Conservation (phyloP, 306 rosid species). For the Fagus crenata region DNA sequence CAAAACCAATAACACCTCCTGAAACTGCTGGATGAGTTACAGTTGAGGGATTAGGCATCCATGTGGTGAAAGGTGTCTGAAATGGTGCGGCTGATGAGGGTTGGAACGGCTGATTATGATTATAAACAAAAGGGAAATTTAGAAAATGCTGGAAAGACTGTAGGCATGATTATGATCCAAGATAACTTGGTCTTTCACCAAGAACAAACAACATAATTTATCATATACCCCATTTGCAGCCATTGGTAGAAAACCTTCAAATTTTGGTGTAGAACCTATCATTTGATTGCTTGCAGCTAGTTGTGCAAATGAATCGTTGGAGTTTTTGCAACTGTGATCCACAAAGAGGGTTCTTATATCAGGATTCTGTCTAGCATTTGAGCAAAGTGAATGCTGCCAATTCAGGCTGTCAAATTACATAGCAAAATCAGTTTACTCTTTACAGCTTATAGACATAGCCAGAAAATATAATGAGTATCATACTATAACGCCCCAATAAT, state of each 20-base stretch:
- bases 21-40: conserved; percentile 9
- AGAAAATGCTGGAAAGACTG: background rate
- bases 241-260: conserved; percentile 24
- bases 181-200: background rate
- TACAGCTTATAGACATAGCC: background rate
- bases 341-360: conserved; percentile 24
- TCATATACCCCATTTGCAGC: conserved; percentile 22
- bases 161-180: background rate
- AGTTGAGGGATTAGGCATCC: conserved; percentile 21
- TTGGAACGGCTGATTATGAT: conserved; percentile 15
- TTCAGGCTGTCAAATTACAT: conserved; percentile 24
- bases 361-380: conserved; percentile 25
- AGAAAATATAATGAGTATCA: background rate
- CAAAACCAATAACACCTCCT: conserved; percentile 10
- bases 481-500: background rate
- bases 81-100: conserved; percentile 3
- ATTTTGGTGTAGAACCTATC: conserved; percentile 5
- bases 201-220: background rate
- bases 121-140: background rate
- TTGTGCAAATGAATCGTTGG: conserved; percentile 8
- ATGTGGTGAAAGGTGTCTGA: conserved; percentile 10
- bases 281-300: conserved; percentile 7
- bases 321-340: conserved; percentile 29
- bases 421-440: conserved; percentile 10
- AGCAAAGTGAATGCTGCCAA: conserved; percentile 33